These are phyloP conservation scores for Phellopilus nigrolimitatus DNA, from an alignment of 1,284 basidiomycete species.

Conservation along the genomic window DNA sequence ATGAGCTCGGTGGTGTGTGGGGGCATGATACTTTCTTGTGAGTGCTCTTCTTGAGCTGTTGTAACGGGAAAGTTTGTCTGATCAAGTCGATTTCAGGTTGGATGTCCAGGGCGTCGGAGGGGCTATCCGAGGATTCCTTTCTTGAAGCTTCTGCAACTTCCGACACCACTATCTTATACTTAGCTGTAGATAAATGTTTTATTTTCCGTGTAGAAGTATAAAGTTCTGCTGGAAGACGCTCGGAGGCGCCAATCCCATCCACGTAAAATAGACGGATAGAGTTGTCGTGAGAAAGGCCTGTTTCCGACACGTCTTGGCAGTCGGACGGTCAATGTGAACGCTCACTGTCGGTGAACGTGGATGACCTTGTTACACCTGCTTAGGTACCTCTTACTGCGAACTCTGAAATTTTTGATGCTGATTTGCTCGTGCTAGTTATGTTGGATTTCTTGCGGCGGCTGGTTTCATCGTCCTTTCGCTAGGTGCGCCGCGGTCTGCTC, in stretches of 20 bases:
- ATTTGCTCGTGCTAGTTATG: slow-evolving; percentile 7
- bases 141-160: slow-evolving; percentile 26
- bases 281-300: neutral
- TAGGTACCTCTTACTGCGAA: slow-evolving; percentile 2
- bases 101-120: slow-evolving; percentile 78
- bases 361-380: slow-evolving; percentile 19
- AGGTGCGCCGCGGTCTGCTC: slow-evolving; percentile 1
- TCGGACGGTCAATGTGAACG: neutral
- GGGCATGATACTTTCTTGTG: slow-evolving; percentile 95
- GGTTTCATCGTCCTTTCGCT: slow-evolving; percentile 19
- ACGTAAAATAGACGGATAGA: neutral
- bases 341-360: slow-evolving; percentile 1
- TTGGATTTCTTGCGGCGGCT: slow-evolving; percentile 15
- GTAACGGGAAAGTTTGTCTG: neutral
- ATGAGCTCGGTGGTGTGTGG: slow-evolving; percentile 97
- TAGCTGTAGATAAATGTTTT: neutral
- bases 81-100: slow-evolving; percentile 35
- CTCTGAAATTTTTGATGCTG: neutral
- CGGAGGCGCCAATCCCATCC: neutral
- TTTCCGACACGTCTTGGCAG: neutral
- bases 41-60: slow-evolving; percentile 27
- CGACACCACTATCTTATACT: neutral
- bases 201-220: too few relatives aligned
- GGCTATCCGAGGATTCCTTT: slow-evolving; percentile 74
- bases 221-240: neutral